Conservation (phyloP, 768 basidiomycete species). For the Chlorophyllum brunneum region DNA sequence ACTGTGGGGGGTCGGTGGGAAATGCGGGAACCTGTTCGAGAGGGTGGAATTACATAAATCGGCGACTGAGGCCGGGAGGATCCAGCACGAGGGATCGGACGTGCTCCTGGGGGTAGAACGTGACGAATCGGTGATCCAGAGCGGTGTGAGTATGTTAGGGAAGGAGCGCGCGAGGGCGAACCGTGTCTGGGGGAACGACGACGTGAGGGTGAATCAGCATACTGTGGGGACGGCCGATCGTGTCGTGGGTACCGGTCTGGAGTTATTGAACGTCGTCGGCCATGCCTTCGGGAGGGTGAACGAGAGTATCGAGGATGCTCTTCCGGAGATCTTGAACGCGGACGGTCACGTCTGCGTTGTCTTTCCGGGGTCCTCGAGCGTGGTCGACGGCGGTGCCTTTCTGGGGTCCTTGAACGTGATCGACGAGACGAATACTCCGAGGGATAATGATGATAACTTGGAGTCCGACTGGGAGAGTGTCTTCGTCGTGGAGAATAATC, state of each 20-base stretch:
- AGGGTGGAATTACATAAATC: conserved; percentile 20
- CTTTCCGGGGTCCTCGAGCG: neutral
- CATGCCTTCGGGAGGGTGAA: conserved; percentile 12
- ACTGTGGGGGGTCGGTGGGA: conserved; percentile 22
- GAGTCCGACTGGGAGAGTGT: neutral
- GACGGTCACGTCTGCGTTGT: neutral
- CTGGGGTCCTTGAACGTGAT: conserved; percentile 6
- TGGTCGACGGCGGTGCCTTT: neutral
- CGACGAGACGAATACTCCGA: conserved; percentile 1
- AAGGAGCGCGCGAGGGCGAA: conserved; percentile 20
- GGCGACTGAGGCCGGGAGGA: conserved; percentile 6
- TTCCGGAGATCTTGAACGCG: neutral
- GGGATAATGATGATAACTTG: neutral
- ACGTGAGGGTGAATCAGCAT: neutral
- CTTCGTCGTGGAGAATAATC: neutral
- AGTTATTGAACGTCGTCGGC: conserved; percentile 6
- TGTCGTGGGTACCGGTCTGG: conserved; percentile 2
- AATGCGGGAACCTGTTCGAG: conserved; percentile 12
- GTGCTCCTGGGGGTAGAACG: conserved; percentile 5
- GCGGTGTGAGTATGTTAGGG: conserved; percentile 11
- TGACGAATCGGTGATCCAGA: conserved; percentile 24
- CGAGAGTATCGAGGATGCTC: conserved; percentile 15
- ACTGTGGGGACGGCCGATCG: conserved; percentile 11
- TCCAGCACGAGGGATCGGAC: conserved; percentile 1
- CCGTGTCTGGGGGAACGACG: too few species aligned